A percentile compares a stretch with the other conserved stretches of the same genome.
Evolutionary conservation across 2,329 filamentous ascomycete species (phyloP).

Genomic region (Eurotiales sp.): DNA sequence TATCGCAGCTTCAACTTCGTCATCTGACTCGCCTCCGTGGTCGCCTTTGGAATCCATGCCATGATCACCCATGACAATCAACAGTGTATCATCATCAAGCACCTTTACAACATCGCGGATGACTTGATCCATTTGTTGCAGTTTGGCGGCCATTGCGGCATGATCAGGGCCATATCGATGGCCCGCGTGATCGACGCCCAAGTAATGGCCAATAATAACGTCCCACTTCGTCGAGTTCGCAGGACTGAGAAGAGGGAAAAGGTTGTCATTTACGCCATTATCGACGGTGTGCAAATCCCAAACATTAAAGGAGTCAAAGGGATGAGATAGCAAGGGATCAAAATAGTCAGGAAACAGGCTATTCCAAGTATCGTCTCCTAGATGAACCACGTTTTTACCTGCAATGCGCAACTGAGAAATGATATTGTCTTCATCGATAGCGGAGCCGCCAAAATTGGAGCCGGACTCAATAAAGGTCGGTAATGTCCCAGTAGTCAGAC

Average conservation of each 20-base stretch:
- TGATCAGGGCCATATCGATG: slow-evolving; percentile 95
- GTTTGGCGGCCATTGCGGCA: slow-evolving; percentile 82
- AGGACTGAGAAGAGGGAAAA: slow-evolving; percentile 68
- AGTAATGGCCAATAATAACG: slow-evolving; percentile 86
- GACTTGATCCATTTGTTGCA: slow-evolving; percentile 84
- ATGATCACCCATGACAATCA: slow-evolving; percentile 98
- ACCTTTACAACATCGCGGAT: slow-evolving; percentile 66
- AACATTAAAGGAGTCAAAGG: slow-evolving; percentile 97
- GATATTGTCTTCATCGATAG: slow-evolving; percentile 88
- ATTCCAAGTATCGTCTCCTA: slow-evolving; percentile 98
- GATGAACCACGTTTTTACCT: slow-evolving; percentile 77
- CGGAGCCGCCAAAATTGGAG: slow-evolving; percentile 90
- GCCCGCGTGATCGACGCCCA: slow-evolving; percentile 95
- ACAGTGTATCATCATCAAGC: slow-evolving; percentile 79
- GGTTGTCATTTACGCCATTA: slow-evolving; percentile 86
- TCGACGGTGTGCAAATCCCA: slow-evolving; percentile 97
- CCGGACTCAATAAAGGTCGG: slow-evolving; percentile 93
- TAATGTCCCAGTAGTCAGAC: slow-evolving; percentile 87
- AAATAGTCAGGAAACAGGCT: slow-evolving; percentile 92
- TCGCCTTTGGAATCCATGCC: slow-evolving; percentile 98
- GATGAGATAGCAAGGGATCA: slow-evolving; percentile 74
- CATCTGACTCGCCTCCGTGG: slow-evolving; percentile 95
- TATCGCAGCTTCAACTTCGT: slow-evolving; percentile 87
- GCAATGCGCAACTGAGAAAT: slow-evolving; percentile 61
- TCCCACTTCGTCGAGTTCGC: slow-evolving; percentile 74